Evolutionary conservation across 2,329 filamentous ascomycete genomes (phyloP), one percentile per base, ranked within the genome.

Genomic region (Zymoseptoria passerinii): DNA sequence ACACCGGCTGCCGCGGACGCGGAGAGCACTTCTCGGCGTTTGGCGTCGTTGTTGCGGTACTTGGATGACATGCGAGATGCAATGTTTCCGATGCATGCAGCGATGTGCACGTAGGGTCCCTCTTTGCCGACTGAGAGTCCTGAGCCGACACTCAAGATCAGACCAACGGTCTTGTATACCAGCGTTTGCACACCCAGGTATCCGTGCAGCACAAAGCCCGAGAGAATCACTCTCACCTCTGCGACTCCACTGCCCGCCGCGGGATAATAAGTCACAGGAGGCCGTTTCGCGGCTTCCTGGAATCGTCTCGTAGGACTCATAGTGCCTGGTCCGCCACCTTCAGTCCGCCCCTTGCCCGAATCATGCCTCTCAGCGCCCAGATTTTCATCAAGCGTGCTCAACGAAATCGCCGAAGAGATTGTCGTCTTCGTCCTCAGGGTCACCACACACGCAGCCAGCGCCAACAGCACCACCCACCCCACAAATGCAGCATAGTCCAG

Each of bases 201-300:
- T 1, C 94, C 92, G 78, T 97, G 94, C 57, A 99, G 78, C 57
- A 99, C 92, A 69, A 97, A 99, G 5, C 94, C 94, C 68, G 91
- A 96, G n/a, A 97, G 82, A 59, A 97, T 97, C 60, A 97, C 94
- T 64, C 94, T 92, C 57, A 97, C 92, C 76, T 99, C 94, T 6
- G 94, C 94, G 10, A 99, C 94, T 67, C 94, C 94, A 74, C 91
- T 96, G 53, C 94, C 94, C 49, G 92, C 92, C 59, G 92, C 94
- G 7, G 94, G 92, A 73, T 96, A 99, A 74, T 96, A 99, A 4
- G 92, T 82, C 87, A 95, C 95, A 0, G 90, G 88, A 2, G 87
- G 82, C 0, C 78, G 73, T 1, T 68, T 58, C 18, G 72, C 69
- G 28, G 73, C 71, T 57, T 75, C 72, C 61, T 67, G 69, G 67